A percentile compares a stretch with the other conserved stretches of the same genome.
These are phyloP conservation scores for Pythium rishiriense DNA, from an alignment of 352 stramenopile genomes.

Conservation along the genomic window DNA sequence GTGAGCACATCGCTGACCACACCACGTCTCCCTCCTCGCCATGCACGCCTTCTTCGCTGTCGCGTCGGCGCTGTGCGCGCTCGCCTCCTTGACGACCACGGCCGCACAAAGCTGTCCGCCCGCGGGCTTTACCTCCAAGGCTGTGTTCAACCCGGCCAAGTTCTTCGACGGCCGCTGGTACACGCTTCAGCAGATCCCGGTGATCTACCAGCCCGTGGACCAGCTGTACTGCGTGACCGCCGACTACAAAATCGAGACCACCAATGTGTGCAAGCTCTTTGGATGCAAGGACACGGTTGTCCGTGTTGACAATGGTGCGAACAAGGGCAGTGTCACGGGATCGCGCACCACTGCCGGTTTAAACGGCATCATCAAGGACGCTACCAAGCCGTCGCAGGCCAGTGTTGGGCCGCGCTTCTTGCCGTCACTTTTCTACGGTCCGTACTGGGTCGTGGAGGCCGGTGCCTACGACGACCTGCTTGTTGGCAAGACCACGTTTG, in stretches of 20 bases:
- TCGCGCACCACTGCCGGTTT: slow-evolving; percentile 8
- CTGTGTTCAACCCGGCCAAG: slow-evolving; percentile 25
- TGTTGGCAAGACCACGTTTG: slow-evolving; percentile 5
- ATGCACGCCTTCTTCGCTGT: slow-evolving; percentile 19
- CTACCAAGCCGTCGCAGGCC: slow-evolving; percentile 17
- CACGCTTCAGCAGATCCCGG: slow-evolving; percentile 22
- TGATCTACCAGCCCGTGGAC: slow-evolving; percentile 19
- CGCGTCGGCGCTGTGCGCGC: slow-evolving; percentile 12
- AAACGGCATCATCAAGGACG: slow-evolving; percentile 25
- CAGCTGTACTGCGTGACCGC: slow-evolving; percentile 26
- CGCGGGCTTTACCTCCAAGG: slow-evolving; percentile 15
- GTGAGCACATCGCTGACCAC: not conserved
- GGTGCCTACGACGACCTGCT: slow-evolving; percentile 23
- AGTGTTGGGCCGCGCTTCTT: slow-evolving; percentile 20
- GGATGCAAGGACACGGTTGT: slow-evolving; percentile 21
- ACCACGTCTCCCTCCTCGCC: not conserved
- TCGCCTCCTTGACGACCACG: slow-evolving; percentile 6
- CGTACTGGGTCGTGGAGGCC: slow-evolving; percentile 28
- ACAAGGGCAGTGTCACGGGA: slow-evolving; percentile 20
- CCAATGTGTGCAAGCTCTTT: slow-evolving; percentile 15
- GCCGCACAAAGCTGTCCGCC: slow-evolving; percentile 19
- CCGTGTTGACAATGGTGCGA: slow-evolving; percentile 19
- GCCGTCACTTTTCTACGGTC: slow-evolving; percentile 22
- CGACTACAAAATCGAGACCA: slow-evolving; percentile 24
- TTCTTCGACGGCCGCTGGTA: slow-evolving; percentile 26